These are phyloP conservation scores for Saksenaea oblongispora DNA, from an alignment of 371 early-diverging fungal species.

Conservation along the genomic window DNA sequence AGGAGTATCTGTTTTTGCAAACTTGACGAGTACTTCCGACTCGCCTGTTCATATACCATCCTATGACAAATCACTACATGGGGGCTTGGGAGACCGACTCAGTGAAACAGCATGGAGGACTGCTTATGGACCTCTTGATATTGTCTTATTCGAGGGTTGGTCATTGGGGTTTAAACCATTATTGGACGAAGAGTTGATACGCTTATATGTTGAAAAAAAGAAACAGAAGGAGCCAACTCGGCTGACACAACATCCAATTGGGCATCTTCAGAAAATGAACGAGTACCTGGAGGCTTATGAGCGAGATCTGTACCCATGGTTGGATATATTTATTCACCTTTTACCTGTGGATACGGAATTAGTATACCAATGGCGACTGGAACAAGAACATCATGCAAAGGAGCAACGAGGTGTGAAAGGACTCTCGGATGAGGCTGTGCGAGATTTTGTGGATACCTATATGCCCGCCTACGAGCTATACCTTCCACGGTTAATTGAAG, in stretches of 20 bases:
- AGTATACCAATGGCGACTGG: slow-evolving; percentile 84
- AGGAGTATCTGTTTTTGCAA: slow-evolving; percentile 51
- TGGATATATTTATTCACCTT: slow-evolving; percentile 82
- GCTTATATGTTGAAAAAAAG: slow-evolving; percentile 19
- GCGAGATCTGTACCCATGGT: slow-evolving; percentile 51
- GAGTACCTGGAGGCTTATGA: slow-evolving; percentile 56
- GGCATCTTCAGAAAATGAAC: slow-evolving; percentile 57
- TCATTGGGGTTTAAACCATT: slow-evolving; percentile 83
- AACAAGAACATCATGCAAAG: slow-evolving; percentile 80
- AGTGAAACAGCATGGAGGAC: slow-evolving; percentile 58
- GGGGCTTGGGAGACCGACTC: slow-evolving; percentile 83
- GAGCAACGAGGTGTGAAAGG: slow-evolving; percentile 43
- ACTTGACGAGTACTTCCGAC: slow-evolving; percentile 37
- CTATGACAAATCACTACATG: slow-evolving; percentile 77
- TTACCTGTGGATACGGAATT: slow-evolving; percentile 57
- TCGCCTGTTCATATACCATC: slow-evolving; percentile 59
- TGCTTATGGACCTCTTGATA: slow-evolving; percentile 62
- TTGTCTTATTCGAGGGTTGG: slow-evolving; percentile 95
- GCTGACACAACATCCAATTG: slow-evolving; percentile 21
- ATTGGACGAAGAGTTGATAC: slow-evolving; percentile 26
- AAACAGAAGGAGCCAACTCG: not conserved
- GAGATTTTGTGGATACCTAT: slow-evolving; percentile 85
- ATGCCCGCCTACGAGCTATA: slow-evolving; percentile 90
- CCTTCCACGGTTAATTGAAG: slow-evolving; percentile 52
- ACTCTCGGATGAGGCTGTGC: slow-evolving; percentile 71